Percentiles rank a stretch among this genome's conserved stretches.
Conservation (phyloP, 2,329 filamentous ascomycete species). For the Pseudocercospora cruenta region DNA sequence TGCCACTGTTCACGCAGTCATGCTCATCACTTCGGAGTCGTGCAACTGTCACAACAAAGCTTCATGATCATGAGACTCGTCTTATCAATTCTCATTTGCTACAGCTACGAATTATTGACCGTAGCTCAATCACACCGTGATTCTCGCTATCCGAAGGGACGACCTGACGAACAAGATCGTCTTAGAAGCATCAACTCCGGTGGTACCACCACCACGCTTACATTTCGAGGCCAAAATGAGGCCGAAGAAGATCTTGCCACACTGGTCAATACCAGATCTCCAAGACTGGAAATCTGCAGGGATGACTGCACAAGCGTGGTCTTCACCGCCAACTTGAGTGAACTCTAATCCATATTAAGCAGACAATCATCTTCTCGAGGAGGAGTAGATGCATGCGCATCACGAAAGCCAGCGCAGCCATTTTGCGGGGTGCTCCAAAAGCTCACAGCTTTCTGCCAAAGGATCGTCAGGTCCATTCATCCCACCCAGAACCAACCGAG, state of each 20-base stretch:
- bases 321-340: slow-evolving; percentile 15
- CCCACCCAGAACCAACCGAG: not conserved
- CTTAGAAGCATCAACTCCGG: not conserved
- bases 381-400: slow-evolving; percentile 1
- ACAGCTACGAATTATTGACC: not conserved
- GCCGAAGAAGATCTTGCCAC: not conserved
- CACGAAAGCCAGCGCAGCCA: slow-evolving; percentile 6
- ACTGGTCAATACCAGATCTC: not conserved
- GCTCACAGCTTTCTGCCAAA: not conserved
- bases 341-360: slow-evolving; percentile 15
- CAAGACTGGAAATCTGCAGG: slow-evolving; percentile 1
- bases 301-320: slow-evolving; percentile 19
- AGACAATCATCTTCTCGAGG: slow-evolving; percentile 1
- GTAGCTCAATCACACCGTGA: not conserved
- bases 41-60: not conserved
- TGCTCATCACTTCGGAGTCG: not conserved
- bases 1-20: not conserved
- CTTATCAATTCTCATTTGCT: not conserved
- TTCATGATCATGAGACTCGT: not conserved
- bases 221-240: not conserved
- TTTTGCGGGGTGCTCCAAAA: slow-evolving; percentile 8
- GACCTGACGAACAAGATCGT: not conserved
- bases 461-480: slow-evolving; percentile 5
- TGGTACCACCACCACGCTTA: not conserved
- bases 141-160: not conserved